Evolutionary conservation across 2,329 filamentous ascomycete genomes (phyloP).

Genomic region (Kalaharituber pfeilii): DNA sequence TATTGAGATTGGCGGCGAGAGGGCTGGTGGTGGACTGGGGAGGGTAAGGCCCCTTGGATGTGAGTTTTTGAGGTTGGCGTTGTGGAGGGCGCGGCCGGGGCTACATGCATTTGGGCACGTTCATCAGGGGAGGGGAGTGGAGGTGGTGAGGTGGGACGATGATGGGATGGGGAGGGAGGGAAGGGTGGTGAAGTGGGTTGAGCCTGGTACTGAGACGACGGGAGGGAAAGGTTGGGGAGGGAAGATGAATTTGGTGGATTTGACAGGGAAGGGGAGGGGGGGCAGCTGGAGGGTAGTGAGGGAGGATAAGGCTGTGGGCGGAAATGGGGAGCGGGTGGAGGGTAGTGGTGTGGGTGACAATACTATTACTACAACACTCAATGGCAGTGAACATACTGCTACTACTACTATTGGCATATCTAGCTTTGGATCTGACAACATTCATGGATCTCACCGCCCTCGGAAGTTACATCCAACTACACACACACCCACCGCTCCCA

Average conservation of each 20-base stretch:
- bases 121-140: slow-evolving; percentile 48
- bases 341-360: not conserved
- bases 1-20: not conserved
- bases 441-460: not conserved
- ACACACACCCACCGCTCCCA: not conserved
- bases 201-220: slow-evolving; percentile 5
- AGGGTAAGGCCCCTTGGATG: slow-evolving; percentile 37
- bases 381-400: too few relatives aligned
- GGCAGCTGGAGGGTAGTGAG: not conserved
- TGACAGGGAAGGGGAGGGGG: slow-evolving; percentile 26
- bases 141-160: slow-evolving; percentile 45
- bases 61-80: slow-evolving; percentile 37
- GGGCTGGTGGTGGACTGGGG: slow-evolving; percentile 9
- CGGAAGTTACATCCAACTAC: not conserved
- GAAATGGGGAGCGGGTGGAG: not conserved
- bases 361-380: too few relatives aligned
- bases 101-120: slow-evolving; percentile 56
- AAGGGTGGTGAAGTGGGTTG: slow-evolving; percentile 33
- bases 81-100: slow-evolving; percentile 45
- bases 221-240: not conserved
- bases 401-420: too few relatives aligned
- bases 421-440: too few relatives aligned
- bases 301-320: not conserved
- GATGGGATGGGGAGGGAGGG: slow-evolving; percentile 28
- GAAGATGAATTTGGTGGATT: slow-evolving; percentile 5